Base-by-base conservation (phyloP, 129 eudicot genomes). In the Chrysanthemum makinoi region DNA sequence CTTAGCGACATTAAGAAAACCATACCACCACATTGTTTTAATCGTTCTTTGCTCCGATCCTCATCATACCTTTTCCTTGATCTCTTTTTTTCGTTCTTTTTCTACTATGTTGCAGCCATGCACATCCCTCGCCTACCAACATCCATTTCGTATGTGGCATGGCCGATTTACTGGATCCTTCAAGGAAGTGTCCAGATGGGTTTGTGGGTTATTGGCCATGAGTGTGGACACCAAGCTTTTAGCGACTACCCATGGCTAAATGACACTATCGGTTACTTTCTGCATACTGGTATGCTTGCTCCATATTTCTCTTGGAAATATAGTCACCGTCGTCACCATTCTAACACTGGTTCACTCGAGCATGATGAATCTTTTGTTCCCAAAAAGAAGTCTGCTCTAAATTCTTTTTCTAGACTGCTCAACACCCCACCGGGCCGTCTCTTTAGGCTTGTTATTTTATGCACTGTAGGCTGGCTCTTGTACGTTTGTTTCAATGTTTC, bases 241-340 rank as follows among this genome's bases (percentile, higher is more conserved):
- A 39, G 46, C 2, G 46, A 39, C 46, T 39, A 39, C 46, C 46
- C 46, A 39, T 39, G 46, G 46, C 2, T 39, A 39, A 39, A 39
- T 39, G 46, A 39, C 46, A 39, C 46, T 1, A 39, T 39, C 10
- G 46, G 46, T 39, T 39, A 39, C 46, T 39, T 39, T 39, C 46
- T 39, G 10, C 46, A 39, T 39, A 39, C 46, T 5, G 46, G 46
- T 39, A 39, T 39, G 46, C 46, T 39, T 39, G 61, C 61, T 55
- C 61, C 61, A 55, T 55, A 55, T 55, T 55, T 55, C 61, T 55
- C 61, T 6, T 55, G 61, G 61, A 55, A 55, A 16, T 55, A 55
- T 55, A 55, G 61, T 55, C 61, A 55, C 10, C 61, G 61, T 8
- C 61, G 61, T 10, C 61, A 55, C 61, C 61, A 55, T 17, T 55